Conservation (phyloP, 2,329 filamentous ascomycete species). For the Penicillium griseofulvum region DNA sequence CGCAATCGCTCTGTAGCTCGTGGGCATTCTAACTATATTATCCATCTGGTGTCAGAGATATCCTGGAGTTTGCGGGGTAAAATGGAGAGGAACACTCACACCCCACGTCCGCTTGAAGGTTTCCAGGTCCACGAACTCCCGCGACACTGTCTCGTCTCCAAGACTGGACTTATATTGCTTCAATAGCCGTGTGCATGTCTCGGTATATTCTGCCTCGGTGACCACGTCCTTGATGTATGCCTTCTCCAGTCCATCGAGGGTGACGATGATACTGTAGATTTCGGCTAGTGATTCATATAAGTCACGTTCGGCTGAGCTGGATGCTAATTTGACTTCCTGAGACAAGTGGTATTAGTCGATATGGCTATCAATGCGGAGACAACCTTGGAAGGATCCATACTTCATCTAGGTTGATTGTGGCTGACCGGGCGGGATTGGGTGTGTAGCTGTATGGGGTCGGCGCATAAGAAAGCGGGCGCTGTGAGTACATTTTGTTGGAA, state of each 20-base stretch:
- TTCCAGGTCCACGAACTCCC: constrained; percentile 81
- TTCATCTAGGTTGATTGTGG: constrained; percentile 91
- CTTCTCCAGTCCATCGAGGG: constrained; percentile 91
- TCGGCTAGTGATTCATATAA: constrained; percentile 94
- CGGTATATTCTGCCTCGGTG: constrained; percentile 86
- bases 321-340: constrained; percentile 88
- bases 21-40: constrained; percentile 78
- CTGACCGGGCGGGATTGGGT: constrained; percentile 75
- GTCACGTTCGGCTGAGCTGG: constrained; percentile 83
- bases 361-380: constrained; percentile 4
- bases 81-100: constrained; percentile 53
- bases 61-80: neutral
- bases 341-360: constrained; percentile 19
- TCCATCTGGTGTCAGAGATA: neutral
- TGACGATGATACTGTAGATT: constrained; percentile 96
- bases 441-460: constrained; percentile 90
- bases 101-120: constrained; percentile 91
- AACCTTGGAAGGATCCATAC: constrained; percentile 46
- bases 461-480: constrained; percentile 70
- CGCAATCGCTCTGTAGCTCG: constrained; percentile 88
- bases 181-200: constrained; percentile 87
- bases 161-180: constrained; percentile 97
- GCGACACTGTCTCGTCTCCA: constrained; percentile 85
- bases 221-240: constrained; percentile 96
- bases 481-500: constrained; percentile 41